These are phyloP conservation scores for Phenoliferia sp. DNA, from an alignment of 1,284 basidiomycete genomes.

Conservation along the genomic window DNA sequence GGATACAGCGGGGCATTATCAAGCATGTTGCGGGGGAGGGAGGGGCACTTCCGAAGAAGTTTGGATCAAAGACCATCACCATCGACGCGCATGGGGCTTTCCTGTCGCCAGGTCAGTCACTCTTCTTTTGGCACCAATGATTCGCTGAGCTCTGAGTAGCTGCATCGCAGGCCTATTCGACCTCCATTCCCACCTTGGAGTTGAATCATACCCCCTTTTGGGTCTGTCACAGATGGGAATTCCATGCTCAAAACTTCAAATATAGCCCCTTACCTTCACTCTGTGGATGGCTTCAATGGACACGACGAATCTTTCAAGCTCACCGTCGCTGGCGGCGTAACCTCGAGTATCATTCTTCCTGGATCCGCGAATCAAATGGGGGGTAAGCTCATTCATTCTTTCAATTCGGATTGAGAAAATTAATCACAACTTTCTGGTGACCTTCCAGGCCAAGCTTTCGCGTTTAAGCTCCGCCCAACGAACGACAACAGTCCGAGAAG, in stretches of 20 bases:
- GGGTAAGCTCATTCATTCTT: not conserved
- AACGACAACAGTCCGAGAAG: constrained; percentile 55
- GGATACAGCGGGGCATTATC: constrained; percentile 48
- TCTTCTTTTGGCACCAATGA: not conserved
- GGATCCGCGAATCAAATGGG: constrained; percentile 57
- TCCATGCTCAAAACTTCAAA: constrained; percentile 41
- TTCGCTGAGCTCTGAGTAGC: not conserved
- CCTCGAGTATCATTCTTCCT: constrained; percentile 61
- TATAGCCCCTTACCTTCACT: constrained; percentile 58
- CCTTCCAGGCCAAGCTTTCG: constrained; percentile 57
- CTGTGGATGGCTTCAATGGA: constrained; percentile 58
- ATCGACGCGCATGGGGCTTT: constrained; percentile 47
- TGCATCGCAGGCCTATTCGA: constrained; percentile 47
- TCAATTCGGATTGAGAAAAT: not conserved
- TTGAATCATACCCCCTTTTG: constrained; percentile 55
- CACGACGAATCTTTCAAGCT: constrained; percentile 56
- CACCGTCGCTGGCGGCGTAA: constrained; percentile 62
- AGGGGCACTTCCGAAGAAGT: constrained; percentile 19
- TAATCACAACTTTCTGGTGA: not conserved
- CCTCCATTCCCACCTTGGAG: constrained; percentile 72
- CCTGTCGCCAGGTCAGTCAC: constrained; percentile 46
- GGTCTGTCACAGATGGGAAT: not conserved
- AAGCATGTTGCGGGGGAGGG: constrained; percentile 40
- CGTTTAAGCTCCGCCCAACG: constrained; percentile 61
- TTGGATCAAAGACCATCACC: constrained; percentile 32